Evolutionary conservation across 2,329 filamentous ascomycete species (phyloP), one percentile per base, ranked within the genome.

Genomic region (Periconia sp.): DNA sequence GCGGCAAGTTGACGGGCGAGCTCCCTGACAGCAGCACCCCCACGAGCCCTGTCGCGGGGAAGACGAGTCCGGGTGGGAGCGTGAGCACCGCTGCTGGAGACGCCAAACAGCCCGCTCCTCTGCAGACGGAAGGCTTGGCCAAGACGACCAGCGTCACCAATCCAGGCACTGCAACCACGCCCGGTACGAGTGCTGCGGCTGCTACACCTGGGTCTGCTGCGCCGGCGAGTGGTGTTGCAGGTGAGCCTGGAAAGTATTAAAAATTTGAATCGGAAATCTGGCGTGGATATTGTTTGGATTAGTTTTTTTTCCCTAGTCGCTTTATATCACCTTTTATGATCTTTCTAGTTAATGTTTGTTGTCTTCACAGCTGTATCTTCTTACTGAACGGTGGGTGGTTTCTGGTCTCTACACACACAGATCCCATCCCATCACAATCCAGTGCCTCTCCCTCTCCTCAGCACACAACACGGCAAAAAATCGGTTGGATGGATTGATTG

Each of bases 1-100:
- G 84, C 27, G 86, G 85, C 47, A 67, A 74, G 45, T 68, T 74
- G 11, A 75, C 75, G n/a, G 71, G 63, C 54, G 77, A 80, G 45
- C 48, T 65, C 23, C 76, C 77, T 7, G 66, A 65, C 7, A 58
- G 50, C 13, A 70, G 68, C 43, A 60, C 64, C 18, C 74, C 74
- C 1, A 74, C 63, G 19, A 74, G 72, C 41, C 75, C 75, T 1
- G 63, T 66, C 59, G 33, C 35, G 18, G 35, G 9, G 6, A 46
- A 52, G 15, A 18, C 20, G 18, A 30, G 14, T 8, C 23, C 42
- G 18, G 42, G 15, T 15, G 20, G 43, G n/a, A 37, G 46, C 27
- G 37, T 48, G n/a, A 49, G 61, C 42, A 53, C 54, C 33, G 31
- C 48, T 3, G 49, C 45, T 2, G 50, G 58, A 3, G 48, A 57